Evolutionary conservation across 495 filamentous ascomycete genomes (phyloP).

Genomic region (Neurospora sp.): DNA sequence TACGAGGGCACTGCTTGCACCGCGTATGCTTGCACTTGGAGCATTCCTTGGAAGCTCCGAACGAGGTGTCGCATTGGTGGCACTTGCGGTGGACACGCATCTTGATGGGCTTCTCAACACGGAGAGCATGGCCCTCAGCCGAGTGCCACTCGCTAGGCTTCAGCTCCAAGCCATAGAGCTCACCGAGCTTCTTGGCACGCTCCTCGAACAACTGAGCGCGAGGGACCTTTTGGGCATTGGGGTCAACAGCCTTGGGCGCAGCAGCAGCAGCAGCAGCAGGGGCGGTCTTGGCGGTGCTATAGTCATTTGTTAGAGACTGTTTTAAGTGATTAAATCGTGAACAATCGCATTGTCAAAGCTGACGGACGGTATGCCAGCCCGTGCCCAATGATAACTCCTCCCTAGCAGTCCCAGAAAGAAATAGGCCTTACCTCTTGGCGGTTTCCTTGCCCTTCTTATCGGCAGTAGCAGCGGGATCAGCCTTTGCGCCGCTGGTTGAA

Average conservation of each 20-base stretch:
- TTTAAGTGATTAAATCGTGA: background rate
- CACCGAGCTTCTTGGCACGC: slow-evolving; percentile 59
- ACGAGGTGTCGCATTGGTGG: slow-evolving; percentile 61
- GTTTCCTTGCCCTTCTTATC: background rate
- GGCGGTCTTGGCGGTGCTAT: slow-evolving; percentile 14
- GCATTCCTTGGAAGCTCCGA: slow-evolving; percentile 54
- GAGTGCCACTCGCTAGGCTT: slow-evolving; percentile 60
- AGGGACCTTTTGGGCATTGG: slow-evolving; percentile 30
- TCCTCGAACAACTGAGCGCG: slow-evolving; percentile 50
- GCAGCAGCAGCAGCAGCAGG: slow-evolving; percentile 9
- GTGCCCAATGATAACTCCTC: background rate
- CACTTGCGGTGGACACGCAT: slow-evolving; percentile 85
- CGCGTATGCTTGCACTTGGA: slow-evolving; percentile 61
- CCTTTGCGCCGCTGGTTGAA: slow-evolving; percentile 18
- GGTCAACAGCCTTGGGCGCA: slow-evolving; percentile 11
- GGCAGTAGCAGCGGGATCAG: slow-evolving; percentile 21
- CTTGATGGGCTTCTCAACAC: slow-evolving; percentile 80
- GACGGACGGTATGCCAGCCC: background rate
- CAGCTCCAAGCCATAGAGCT: slow-evolving; percentile 63
- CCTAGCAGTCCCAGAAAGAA: background rate
- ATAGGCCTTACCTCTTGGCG: slow-evolving; percentile 22
- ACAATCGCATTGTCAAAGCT: background rate
- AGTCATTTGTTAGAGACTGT: slow-evolving; percentile 15
- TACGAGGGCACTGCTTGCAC: slow-evolving; percentile 72
- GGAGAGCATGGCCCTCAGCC: slow-evolving; percentile 47